Percentiles rank a stretch among this genome's conserved stretches.
These are phyloP conservation scores for Colletotrichum orbiculare DNA, from an alignment of 2,329 filamentous ascomycete species.

Conservation along the genomic window DNA sequence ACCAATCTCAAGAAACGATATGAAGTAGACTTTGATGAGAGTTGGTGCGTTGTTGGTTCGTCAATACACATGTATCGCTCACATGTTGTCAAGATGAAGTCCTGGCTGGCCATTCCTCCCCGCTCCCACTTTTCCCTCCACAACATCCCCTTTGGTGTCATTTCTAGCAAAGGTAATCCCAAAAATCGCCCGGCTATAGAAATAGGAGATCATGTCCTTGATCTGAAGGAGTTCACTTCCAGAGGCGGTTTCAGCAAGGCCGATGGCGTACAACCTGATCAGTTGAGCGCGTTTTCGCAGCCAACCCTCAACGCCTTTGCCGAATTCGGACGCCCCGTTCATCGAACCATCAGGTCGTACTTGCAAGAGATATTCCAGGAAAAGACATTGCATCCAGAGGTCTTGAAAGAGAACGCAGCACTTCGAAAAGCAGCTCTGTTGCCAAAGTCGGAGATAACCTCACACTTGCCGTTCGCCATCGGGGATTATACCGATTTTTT, in stretches of 20 bases:
- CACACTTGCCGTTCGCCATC: constrained; percentile 76
- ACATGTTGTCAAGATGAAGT: constrained; percentile 25
- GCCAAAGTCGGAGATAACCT: constrained; percentile 57
- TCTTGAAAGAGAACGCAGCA: constrained; percentile 21
- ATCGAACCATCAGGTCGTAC: constrained; percentile 73
- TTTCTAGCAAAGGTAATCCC: constrained; percentile 65
- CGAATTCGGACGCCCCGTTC: constrained; percentile 71
- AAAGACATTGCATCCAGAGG: constrained; percentile 51
- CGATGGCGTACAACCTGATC: neutral
- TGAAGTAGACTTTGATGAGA: neutral
- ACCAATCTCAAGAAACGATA: neutral
- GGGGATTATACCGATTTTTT: constrained; percentile 85
- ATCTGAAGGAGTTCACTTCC: constrained; percentile 55
- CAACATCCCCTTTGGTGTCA: constrained; percentile 82
- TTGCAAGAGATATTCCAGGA: constrained; percentile 69
- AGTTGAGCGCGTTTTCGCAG: constrained; percentile 44
- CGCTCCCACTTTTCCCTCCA: constrained; percentile 69
- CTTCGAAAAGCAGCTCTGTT: constrained; percentile 17
- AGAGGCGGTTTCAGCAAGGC: constrained; percentile 32
- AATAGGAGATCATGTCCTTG: constrained; percentile 74
- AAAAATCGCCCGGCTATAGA: constrained; percentile 73
- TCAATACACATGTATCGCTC: neutral
- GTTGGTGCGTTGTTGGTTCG: neutral
- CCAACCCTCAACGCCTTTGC: constrained; percentile 77
- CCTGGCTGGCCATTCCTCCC: constrained; percentile 29